Percentiles rank a stretch among this genome's conserved stretches.
These are phyloP conservation scores for Pyrus hybrid DNA, from an alignment of 331 rosid species.

Conservation along the genomic window DNA sequence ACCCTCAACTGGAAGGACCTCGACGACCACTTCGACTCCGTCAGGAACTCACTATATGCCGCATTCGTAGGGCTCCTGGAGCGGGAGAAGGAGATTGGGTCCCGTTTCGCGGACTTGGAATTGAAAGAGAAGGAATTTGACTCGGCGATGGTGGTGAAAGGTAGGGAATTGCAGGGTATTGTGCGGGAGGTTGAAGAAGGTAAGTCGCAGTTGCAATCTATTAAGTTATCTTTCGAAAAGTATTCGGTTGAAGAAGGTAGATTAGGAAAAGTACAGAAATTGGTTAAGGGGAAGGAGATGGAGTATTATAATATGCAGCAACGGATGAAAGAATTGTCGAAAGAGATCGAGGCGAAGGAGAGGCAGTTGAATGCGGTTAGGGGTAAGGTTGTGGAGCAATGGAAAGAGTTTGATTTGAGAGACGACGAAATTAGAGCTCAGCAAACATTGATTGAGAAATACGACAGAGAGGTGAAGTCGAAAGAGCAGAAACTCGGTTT, in stretches of 20 bases:
- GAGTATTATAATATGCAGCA: background rate
- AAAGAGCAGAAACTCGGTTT: constrained; percentile 8
- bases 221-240: background rate
- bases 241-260: background rate
- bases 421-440: constrained; percentile 12
- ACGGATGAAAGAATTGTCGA: background rate
- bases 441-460: constrained; percentile 2
- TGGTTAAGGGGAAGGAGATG: background rate
- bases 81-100: constrained; percentile 16
- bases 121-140: background rate
- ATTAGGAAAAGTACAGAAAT: background rate
- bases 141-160: background rate
- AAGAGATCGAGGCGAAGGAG: background rate
- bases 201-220: background rate
- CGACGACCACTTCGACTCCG: constrained; percentile 31
- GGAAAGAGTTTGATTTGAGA: constrained; percentile 4
- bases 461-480: constrained; percentile 2
- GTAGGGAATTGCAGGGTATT: background rate
- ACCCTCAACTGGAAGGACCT: constrained; percentile 28
- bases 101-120: background rate
- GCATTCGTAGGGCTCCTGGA: constrained; percentile 1
- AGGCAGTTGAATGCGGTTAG: constrained; percentile 10
- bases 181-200: background rate
- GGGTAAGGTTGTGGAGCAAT: background rate
- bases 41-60: background rate